A percentile compares a stretch with the other conserved stretches of the same genome.
Conservation (phyloP, 2,329 filamentous ascomycete genomes). For the Ophiognomonia clavigignenti-juglandacearum region DNA sequence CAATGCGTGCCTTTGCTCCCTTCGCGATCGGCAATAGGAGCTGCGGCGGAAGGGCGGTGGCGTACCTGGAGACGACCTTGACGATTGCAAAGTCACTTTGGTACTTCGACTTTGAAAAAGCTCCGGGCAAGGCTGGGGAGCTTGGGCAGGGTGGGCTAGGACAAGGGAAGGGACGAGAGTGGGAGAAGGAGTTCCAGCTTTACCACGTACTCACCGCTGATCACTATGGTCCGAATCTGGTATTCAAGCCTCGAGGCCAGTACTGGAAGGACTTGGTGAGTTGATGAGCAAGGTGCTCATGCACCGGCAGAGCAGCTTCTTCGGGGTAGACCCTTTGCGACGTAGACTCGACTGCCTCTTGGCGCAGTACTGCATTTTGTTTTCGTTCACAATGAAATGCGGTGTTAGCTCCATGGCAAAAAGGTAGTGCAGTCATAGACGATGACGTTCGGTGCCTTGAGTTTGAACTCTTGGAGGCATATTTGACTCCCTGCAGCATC, state of each 20-base stretch:
- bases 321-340: too few relatives aligned
- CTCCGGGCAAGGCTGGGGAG: background rate
- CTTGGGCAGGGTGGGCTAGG: background rate
- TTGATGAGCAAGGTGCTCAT: too few relatives aligned
- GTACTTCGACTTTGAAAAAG: slow-evolving; percentile 4
- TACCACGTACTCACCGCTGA: background rate
- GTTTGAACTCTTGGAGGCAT: too few relatives aligned
- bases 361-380: too few relatives aligned
- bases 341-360: too few relatives aligned
- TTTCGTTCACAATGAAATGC: too few relatives aligned
- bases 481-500: too few relatives aligned
- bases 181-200: background rate
- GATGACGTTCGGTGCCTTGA: too few relatives aligned
- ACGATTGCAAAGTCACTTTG: slow-evolving; percentile 4
- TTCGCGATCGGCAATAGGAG: background rate
- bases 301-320: too few relatives aligned
- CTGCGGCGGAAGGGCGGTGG: slow-evolving; percentile 21
- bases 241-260: background rate
- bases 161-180: background rate
- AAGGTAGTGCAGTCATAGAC: too few relatives aligned
- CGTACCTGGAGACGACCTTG: slow-evolving; percentile 1
- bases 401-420: too few relatives aligned
- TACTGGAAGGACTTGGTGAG: background rate
- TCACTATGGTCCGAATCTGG: slow-evolving; percentile 1
- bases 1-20: slow-evolving; percentile 15